Conservation (phyloP, 768 basidiomycete species). For the Mycena latifolia region DNA sequence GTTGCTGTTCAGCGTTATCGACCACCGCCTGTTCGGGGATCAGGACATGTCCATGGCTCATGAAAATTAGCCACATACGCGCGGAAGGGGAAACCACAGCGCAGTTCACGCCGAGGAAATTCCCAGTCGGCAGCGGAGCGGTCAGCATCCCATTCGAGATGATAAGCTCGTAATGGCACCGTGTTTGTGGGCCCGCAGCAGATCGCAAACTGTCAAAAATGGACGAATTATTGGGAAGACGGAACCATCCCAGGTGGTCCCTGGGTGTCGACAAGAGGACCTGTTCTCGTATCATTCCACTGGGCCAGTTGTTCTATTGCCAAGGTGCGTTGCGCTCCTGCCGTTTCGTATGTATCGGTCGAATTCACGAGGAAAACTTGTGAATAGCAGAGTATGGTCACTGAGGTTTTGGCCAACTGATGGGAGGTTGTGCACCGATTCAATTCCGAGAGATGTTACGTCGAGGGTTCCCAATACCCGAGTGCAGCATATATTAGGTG, state of each 20-base stretch:
- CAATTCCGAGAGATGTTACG: slow-evolving; percentile 8
- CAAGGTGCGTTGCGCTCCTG: slow-evolving; percentile 1
- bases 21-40: too few species aligned
- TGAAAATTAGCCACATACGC: too few species aligned
- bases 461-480: slow-evolving; percentile 17
- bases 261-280: neutral
- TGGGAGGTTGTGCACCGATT: slow-evolving; percentile 19
- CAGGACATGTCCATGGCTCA: too few species aligned
- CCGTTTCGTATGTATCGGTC: neutral
- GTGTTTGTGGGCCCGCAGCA: slow-evolving; percentile 5
- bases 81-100: too few species aligned
- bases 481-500: slow-evolving; percentile 32
- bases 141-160: neutral
- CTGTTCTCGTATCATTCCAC: neutral
- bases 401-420: slow-evolving; percentile 18
- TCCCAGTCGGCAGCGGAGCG: neutral
- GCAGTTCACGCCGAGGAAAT: slow-evolving; percentile 37
- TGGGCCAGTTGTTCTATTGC: neutral
- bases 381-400: neutral
- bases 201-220: slow-evolving; percentile 3
- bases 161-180: neutral
- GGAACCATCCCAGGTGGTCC: neutral
- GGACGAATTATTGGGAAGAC: neutral
- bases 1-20: too few species aligned
- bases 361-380: neutral